A percentile compares a stretch with the other conserved stretches of the same genome.
These are phyloP conservation scores for Cephaloascus albidus DNA, from an alignment of 805 yeast genomes.

Conservation along the genomic window DNA sequence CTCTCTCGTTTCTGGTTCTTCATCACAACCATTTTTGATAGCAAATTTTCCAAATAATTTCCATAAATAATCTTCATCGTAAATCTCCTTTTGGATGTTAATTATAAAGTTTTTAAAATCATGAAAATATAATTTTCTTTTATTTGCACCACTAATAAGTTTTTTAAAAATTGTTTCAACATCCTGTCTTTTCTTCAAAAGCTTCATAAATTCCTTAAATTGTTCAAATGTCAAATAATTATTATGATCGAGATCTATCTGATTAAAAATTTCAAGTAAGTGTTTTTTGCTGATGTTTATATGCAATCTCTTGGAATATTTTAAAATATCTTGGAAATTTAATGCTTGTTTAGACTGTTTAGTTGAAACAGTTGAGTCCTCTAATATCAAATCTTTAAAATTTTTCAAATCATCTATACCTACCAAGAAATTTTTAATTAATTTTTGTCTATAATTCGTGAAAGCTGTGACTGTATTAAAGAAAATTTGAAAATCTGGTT, in stretches of 20 bases:
- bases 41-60: constrained; percentile 30
- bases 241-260: constrained; percentile 39
- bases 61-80: constrained; percentile 14
- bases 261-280: constrained; percentile 39
- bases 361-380: constrained; percentile 3
- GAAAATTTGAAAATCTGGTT: constrained; percentile 2
- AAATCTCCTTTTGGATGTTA: constrained; percentile 37
- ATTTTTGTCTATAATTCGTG: neutral
- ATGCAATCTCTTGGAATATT: constrained; percentile 57
- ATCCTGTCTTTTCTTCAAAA: constrained; percentile 60
- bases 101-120: constrained; percentile 29
- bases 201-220: constrained; percentile 65
- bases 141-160: constrained; percentile 11
- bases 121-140: constrained; percentile 11
- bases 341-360: constrained; percentile 21
- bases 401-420: neutral
- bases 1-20: neutral
- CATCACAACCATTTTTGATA: constrained; percentile 4
- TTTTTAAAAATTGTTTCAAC: constrained; percentile 38
- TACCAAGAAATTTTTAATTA: constrained; percentile 1
- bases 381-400: neutral
- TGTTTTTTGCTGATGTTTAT: constrained; percentile 55
- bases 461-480: neutral
- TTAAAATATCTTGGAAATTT: constrained; percentile 58
- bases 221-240: constrained; percentile 58